Conservation (phyloP, 306 rosid species). For the Vigna nakashimae region DNA sequence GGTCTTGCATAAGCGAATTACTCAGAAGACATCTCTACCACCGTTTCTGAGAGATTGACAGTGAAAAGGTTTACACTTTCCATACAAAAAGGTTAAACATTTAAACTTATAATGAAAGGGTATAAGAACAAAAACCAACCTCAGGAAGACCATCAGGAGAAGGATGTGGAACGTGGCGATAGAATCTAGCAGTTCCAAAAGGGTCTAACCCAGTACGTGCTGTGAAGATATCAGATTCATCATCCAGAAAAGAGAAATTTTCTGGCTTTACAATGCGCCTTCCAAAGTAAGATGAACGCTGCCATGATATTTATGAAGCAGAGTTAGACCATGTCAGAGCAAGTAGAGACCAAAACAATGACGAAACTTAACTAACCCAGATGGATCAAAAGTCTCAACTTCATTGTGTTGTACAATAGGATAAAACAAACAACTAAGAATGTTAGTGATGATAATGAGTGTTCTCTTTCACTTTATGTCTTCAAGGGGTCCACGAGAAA, state of each 20-base stretch:
- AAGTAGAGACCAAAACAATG: constrained; percentile 28
- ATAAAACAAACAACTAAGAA: constrained; percentile 15
- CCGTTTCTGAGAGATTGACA: background rate
- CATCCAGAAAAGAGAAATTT: constrained; percentile 61
- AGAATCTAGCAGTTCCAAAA: constrained; percentile 59
- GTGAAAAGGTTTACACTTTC: background rate
- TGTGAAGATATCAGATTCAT: constrained; percentile 64
- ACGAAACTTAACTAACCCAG: constrained; percentile 26
- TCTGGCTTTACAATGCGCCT: constrained; percentile 67
- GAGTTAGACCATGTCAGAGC: constrained; percentile 20
- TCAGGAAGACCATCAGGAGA: constrained; percentile 78
- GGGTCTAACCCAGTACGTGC: constrained; percentile 57
- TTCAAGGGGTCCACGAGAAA: constrained; percentile 41
- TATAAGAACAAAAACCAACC: constrained; percentile 54
- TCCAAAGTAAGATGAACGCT: constrained; percentile 74
- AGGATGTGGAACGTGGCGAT: constrained; percentile 67
- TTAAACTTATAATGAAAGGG: background rate
- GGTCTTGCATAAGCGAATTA: background rate
- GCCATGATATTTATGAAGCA: constrained; percentile 48
- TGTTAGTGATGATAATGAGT: background rate
- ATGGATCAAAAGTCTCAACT: background rate
- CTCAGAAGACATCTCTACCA: background rate
- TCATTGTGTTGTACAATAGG: background rate
- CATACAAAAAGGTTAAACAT: background rate
- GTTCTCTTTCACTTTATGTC: constrained; percentile 21